Evolutionary conservation across 1,139 yeast species (phyloP), one percentile per base, ranked within the genome.

Genomic region (Scheffersomyces lignicola): DNA sequence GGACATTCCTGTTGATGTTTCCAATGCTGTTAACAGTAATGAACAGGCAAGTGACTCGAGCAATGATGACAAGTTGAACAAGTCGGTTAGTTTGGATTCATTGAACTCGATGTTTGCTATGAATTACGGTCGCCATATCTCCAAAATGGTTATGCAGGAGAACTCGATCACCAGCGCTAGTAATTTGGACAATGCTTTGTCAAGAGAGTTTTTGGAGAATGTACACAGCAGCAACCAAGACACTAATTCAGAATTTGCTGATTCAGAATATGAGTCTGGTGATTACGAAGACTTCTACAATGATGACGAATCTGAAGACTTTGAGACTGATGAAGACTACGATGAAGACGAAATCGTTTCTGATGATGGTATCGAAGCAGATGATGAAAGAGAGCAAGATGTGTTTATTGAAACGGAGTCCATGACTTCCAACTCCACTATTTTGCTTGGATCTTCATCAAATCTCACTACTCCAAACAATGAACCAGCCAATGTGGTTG

Each of bases 191-290:
- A 26, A 26, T 26, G 18, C 29, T 4, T 16, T 7, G 5, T 16
- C 20, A 29, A 7, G 18, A 29, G 15, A 29, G 18, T 11, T n/a
- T 11, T 29, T 17, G 16, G 18, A 30, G 21, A 26, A 13, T 15
- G 21, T 7, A 18, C 12, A 31, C 13, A 18, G 38, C 17, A 57
- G 46, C 16, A 52, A 54, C 25, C 45, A 53, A 29, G 60, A 58
- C 35, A 52, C 60, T 6, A 54, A 62, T 14, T 69, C 65, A 24
- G 73, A 67, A 31, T 64, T 63, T 48, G 75, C 75, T 3, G 76
- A 69, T 45, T 64, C 70, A 4, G 75, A 69, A 47, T 60, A 54
- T 41, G 69, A 62, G 35, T 56, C 63, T 2, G 60, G 57, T 35
- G 63, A 51, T 32, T 43, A 45, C 34, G 45, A 42, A 21, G 48